Evolutionary conservation across 1,139 yeast species (phyloP), one percentile per base, ranked within the genome.

Genomic region (Protomyces pachydermus): DNA sequence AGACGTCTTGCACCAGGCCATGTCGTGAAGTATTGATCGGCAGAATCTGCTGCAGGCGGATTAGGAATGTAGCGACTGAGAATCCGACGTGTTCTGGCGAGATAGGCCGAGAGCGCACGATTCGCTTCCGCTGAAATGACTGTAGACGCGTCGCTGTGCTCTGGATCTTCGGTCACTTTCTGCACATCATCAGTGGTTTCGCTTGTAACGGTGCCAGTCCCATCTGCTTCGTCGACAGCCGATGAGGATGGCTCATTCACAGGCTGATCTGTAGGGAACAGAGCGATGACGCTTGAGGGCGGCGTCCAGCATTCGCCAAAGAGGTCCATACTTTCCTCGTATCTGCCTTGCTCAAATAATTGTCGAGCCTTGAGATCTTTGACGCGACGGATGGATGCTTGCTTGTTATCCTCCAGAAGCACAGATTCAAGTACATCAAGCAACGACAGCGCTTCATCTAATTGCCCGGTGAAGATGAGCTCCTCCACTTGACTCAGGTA

Each of bases 221-320:
- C 14, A 6, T 32, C 51, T 32, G 34, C 14, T 39, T 51, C 55
- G 34, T 55, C 61, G 1, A 45, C 48, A 37, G 38, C 37, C 23
- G 58, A 16, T 50, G 63, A 42, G 35, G 35, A 23, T 14, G 46
- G 64, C 54, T 16, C 42, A 1, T 6, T 16, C 5, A 28, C 23
- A 28, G 6, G 53, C 12, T 32, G 53, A 48, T 20, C 56, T 23
- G 9, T 25, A 0, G 88, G 87, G 63, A 79, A 78, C 28, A 82
- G 73, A 1, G 72, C 67, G 2, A 84, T 74, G 0, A 85, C 83
- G 3, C 75, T 70, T 34, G 79, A 76, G 0, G 89, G 89, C 0
- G 85, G 80, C 0, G 88, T 87, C 69, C 85, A 76, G 61, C 79
- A 82, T 42, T 80, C 81, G 2, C 80, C 78, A 65, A 85, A 83